phyloP scores from a whole-genome alignment of 495 filamentous ascomycete genomes.

The Penicillium malachiteum region DNA sequence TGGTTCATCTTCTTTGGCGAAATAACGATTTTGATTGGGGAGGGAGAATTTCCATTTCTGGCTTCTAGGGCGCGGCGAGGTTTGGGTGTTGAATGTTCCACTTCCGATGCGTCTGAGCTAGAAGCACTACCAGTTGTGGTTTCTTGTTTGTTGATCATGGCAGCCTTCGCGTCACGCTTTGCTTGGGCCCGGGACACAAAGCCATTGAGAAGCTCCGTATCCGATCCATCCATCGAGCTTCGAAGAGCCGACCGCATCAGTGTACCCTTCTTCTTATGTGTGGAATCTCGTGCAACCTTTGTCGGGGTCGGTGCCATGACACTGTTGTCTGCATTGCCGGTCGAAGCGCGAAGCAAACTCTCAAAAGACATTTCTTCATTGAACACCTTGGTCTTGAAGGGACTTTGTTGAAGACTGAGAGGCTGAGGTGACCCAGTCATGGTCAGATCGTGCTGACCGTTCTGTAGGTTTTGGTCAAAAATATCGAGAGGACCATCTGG shows the following conservation, averaged over 20 bases:
- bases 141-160: slow-evolving; percentile 23
- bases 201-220: slow-evolving; percentile 59
- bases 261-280: slow-evolving; percentile 35
- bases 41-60: slow-evolving; percentile 55
- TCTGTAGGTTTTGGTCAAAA: slow-evolving; percentile 14
- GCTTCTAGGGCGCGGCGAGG: slow-evolving; percentile 51
- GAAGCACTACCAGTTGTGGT: slow-evolving; percentile 17
- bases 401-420: slow-evolving; percentile 4
- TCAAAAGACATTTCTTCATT: slow-evolving; percentile 7
- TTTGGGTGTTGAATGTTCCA: slow-evolving; percentile 35
- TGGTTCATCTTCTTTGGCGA: slow-evolving; percentile 32
- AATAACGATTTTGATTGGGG: slow-evolving; percentile 39
- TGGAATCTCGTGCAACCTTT: slow-evolving; percentile 23
- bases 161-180: slow-evolving; percentile 54
- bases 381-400: slow-evolving; percentile 12
- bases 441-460: slow-evolving; percentile 11
- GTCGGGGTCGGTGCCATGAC: slow-evolving; percentile 9
- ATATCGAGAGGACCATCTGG: slow-evolving; percentile 25
- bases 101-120: slow-evolving; percentile 21
- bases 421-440: slow-evolving; percentile 13
- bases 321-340: slow-evolving; percentile 5
- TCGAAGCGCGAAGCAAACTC: neutral
- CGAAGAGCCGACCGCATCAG: slow-evolving; percentile 43
- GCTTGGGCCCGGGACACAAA: slow-evolving; percentile 61
- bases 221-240: slow-evolving; percentile 51